A percentile compares a stretch with the other conserved stretches of the same genome.
Evolutionary conservation across 2,329 filamentous ascomycete species (phyloP).

Genomic region (Beauveria scarabaeidicola): DNA sequence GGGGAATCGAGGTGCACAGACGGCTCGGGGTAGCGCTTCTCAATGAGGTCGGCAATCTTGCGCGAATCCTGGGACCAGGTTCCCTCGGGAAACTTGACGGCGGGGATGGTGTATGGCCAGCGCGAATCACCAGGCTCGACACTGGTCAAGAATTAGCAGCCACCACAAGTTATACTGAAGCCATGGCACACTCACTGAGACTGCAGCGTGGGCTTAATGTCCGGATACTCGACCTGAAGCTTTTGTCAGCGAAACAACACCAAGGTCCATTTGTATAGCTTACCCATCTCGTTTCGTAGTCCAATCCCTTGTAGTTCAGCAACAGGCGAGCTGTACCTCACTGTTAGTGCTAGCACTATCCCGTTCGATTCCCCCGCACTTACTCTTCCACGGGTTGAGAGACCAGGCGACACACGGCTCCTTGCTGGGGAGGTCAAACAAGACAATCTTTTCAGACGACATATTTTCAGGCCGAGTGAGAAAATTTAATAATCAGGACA

Average conservation of each 20-base stretch:
- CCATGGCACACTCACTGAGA: slow-evolving; percentile 35
- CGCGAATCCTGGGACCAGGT: slow-evolving; percentile 56
- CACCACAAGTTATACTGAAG: not conserved
- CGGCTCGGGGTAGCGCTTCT: slow-evolving; percentile 49
- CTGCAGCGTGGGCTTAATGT: slow-evolving; percentile 49
- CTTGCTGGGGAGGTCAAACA: slow-evolving; percentile 57
- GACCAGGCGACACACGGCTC: slow-evolving; percentile 47
- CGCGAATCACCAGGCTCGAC: not conserved
- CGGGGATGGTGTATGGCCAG: slow-evolving; percentile 44
- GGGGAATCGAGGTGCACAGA: slow-evolving; percentile 49
- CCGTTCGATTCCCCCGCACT: slow-evolving; percentile 3
- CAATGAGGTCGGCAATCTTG: slow-evolving; percentile 50
- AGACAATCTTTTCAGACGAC: slow-evolving; percentile 29
- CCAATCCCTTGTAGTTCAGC: slow-evolving; percentile 59
- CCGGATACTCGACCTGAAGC: slow-evolving; percentile 51
- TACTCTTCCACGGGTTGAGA: slow-evolving; percentile 64
- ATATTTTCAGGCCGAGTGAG: not conserved
- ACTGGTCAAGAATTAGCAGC: not conserved
- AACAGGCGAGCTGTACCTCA: slow-evolving; percentile 51
- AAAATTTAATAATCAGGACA: not conserved
- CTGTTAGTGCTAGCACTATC: slow-evolving; percentile 1
- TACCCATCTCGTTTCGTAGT: slow-evolving; percentile 60
- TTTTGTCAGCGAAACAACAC: not conserved
- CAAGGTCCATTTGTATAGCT: not conserved
- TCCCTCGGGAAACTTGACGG: slow-evolving; percentile 46